Evolutionary conservation across 352 stramenopile genomes (phyloP).

Genomic region (Phytophthora sp.): DNA sequence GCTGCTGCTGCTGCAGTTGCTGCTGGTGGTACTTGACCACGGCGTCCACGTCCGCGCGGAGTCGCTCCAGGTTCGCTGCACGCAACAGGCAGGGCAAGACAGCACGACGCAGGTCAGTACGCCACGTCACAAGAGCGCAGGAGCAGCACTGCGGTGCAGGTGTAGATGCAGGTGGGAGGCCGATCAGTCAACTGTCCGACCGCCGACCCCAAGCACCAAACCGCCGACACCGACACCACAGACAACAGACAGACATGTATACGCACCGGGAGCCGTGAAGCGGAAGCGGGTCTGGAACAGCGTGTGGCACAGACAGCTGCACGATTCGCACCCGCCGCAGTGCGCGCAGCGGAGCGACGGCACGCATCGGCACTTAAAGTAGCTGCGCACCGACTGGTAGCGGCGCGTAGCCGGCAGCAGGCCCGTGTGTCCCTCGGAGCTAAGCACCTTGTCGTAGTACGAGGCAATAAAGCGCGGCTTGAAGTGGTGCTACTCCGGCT

Average conservation of each 20-base stretch:
- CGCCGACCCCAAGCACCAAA: too few species aligned
- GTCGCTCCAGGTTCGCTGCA: constrained; percentile 45
- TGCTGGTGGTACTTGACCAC: constrained; percentile 55
- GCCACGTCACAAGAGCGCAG: not conserved
- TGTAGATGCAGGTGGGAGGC: constrained; percentile 4
- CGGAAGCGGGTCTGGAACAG: constrained; percentile 89
- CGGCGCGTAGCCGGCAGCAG: constrained; percentile 61
- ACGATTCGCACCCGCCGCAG: constrained; percentile 83
- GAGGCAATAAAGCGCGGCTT: constrained; percentile 63
- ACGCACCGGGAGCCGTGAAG: constrained; percentile 72
- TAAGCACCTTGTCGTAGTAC: constrained; percentile 73
- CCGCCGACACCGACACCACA: too few species aligned
- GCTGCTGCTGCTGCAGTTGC: constrained; percentile 34
- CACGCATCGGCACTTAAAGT: constrained; percentile 76
- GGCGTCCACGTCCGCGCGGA: constrained; percentile 46
- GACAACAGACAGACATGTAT: not conserved
- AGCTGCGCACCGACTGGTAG: constrained; percentile 70
- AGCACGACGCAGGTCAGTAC: constrained; percentile 8
- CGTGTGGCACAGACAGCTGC: constrained; percentile 84
- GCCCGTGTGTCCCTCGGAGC: constrained; percentile 79
- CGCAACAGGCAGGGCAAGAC: constrained; percentile 6
- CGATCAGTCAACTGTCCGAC: not conserved
- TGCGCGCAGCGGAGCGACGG: constrained; percentile 64
- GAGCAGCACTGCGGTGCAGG: too few species aligned
- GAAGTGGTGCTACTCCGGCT: constrained; percentile 78